phyloP scores from a whole-genome alignment of 495 filamentous ascomycete species.

The Podospora bellae-mahoneyi region DNA sequence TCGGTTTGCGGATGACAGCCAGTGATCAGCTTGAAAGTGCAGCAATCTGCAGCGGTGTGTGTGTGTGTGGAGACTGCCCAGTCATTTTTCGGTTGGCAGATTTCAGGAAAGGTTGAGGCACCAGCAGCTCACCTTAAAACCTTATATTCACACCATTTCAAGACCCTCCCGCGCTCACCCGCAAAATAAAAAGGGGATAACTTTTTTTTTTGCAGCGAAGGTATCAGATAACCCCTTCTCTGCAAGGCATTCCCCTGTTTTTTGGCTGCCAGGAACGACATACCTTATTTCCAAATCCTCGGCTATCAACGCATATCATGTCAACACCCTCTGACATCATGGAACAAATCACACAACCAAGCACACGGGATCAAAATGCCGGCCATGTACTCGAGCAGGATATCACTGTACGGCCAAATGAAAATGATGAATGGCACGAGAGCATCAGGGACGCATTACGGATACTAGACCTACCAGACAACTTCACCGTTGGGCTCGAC shows the following conservation, averaged over 20 bases:
- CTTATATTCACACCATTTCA: neutral
- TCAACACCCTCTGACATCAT: neutral
- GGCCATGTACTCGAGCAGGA: neutral
- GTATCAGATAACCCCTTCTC: neutral
- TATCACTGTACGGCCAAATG: neutral
- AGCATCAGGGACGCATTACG: conserved; percentile 28
- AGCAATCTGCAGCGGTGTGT: neutral
- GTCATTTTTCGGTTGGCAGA: neutral
- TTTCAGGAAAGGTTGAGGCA: neutral
- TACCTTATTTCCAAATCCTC: neutral
- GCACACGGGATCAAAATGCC: neutral
- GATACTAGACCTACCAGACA: conserved; percentile 38
- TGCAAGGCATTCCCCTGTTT: neutral
- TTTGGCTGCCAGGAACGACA: neutral
- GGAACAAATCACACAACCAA: neutral
- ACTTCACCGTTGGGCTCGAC: conserved; percentile 48
- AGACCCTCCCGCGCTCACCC: neutral
- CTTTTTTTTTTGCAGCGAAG: neutral
- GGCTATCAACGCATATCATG: neutral
- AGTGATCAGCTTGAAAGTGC: neutral
- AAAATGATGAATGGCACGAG: neutral
- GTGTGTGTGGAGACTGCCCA: neutral
- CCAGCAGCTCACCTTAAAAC: neutral
- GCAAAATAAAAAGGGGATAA: neutral
- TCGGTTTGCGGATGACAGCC: neutral